phyloP scores from a whole-genome alignment of 768 basidiomycete species.

The Termitomyces sp. region DNA sequence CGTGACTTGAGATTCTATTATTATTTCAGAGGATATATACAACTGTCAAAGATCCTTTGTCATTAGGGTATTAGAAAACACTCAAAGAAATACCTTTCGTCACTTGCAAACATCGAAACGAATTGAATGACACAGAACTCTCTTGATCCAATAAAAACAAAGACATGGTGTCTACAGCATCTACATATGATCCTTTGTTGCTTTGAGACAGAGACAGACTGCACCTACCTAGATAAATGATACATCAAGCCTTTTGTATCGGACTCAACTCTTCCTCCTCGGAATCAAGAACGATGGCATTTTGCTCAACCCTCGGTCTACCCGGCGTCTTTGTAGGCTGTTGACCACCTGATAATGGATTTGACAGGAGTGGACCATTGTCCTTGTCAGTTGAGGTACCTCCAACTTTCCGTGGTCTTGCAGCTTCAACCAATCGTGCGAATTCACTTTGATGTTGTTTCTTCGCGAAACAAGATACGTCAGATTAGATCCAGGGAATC shows the following conservation, averaged over 20 bases:
- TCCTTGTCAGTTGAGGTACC: neutral
- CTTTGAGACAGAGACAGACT: neutral
- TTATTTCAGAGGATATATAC: neutral
- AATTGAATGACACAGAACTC: neutral
- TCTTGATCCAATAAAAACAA: neutral
- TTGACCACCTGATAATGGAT: conserved; percentile 6
- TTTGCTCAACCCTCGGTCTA: conserved; percentile 11
- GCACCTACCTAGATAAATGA: neutral
- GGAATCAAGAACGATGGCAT: conserved; percentile 33
- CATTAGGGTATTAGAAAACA: too few relatives aligned
- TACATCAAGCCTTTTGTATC: neutral
- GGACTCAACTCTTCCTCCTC: conserved; percentile 25
- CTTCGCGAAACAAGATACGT: conserved; percentile 21
- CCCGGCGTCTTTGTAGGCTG: neutral
- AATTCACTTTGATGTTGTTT: conserved; percentile 39
- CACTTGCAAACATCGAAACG: neutral
- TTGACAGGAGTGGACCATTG: conserved; percentile 5
- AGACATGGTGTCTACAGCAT: neutral
- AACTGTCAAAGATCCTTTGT: too few relatives aligned
- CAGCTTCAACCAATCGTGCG: conserved; percentile 32
- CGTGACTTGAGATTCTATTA: neutral
- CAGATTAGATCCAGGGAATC: neutral
- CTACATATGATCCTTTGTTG: neutral
- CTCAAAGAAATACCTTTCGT: neutral
- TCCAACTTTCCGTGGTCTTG: conserved; percentile 22